Evolutionary conservation across 768 basidiomycete genomes (phyloP).

Genomic region (Lyophyllum decastes): DNA sequence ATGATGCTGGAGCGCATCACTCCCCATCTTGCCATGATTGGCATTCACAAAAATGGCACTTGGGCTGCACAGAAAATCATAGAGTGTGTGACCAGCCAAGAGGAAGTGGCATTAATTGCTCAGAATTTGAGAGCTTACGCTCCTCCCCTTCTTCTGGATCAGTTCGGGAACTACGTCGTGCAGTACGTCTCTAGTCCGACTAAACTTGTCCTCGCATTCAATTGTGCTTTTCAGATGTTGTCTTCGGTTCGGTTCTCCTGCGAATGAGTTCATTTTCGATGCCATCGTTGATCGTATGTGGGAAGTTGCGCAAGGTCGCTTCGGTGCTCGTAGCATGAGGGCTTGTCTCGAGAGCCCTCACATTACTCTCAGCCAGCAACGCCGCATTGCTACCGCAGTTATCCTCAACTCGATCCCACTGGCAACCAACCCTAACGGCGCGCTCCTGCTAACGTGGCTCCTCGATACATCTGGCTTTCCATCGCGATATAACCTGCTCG

Average conservation of each 20-base stretch:
- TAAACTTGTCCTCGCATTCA: background rate
- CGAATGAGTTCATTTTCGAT: conserved; percentile 96
- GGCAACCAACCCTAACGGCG: conserved; percentile 97
- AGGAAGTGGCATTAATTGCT: conserved; percentile 84
- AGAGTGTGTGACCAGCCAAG: conserved; percentile 85
- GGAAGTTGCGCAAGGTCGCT: conserved; percentile 97
- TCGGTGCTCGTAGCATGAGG: conserved; percentile 96
- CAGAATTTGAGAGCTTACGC: conserved; percentile 88
- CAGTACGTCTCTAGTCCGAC: conserved; percentile 57
- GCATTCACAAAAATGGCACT: conserved; percentile 99
- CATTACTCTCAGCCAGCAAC: conserved; percentile 87
- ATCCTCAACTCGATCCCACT: conserved; percentile 97
- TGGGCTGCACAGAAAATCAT: conserved; percentile 99
- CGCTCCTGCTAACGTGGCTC: conserved; percentile 93
- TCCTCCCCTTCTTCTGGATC: conserved; percentile 91
- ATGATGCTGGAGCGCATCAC: conserved; percentile 93
- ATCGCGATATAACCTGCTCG: conserved; percentile 91
- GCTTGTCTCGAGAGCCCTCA: conserved; percentile 93
- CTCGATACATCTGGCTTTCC: conserved; percentile 94
- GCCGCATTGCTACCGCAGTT: conserved; percentile 91
- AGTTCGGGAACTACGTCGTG: conserved; percentile 92
- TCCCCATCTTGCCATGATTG: conserved; percentile 95
- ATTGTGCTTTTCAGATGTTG: conserved; percentile 61
- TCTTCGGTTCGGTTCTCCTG: conserved; percentile 85
- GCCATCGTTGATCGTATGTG: conserved; percentile 98